Percentiles rank a stretch among this genome's conserved stretches.
phyloP scores from a whole-genome alignment of 768 basidiomycete species.

The Lentinula edodes region DNA sequence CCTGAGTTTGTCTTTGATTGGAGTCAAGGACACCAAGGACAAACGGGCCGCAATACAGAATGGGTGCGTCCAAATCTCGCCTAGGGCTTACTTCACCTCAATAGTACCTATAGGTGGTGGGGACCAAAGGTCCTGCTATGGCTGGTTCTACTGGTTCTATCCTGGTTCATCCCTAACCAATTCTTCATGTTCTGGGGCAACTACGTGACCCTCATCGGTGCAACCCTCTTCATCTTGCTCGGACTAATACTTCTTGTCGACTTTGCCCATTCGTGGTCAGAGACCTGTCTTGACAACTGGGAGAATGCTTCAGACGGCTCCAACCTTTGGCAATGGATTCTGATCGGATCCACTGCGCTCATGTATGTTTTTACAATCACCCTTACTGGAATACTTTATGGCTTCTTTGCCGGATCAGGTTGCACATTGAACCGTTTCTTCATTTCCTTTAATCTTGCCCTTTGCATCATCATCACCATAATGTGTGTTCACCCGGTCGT shows the following conservation, averaged over 20 bases:
- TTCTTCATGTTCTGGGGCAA: constrained; percentile 99
- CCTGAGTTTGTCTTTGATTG: constrained; percentile 73
- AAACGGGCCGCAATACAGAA: constrained; percentile 96
- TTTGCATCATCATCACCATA: constrained; percentile 75
- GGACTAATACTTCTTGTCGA: constrained; percentile 97
- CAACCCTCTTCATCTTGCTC: constrained; percentile 92
- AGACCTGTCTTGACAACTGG: constrained; percentile 95
- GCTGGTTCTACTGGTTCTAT: constrained; percentile 71
- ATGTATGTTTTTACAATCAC: constrained; percentile 84
- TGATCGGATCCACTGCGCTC: constrained; percentile 86
- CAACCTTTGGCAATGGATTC: constrained; percentile 92
- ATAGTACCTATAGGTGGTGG: constrained; percentile 73
- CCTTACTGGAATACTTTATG: constrained; percentile 84
- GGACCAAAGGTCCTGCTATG: constrained; percentile 92
- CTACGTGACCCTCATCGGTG: constrained; percentile 86
- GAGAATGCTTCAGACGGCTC: constrained; percentile 69
- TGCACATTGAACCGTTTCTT: constrained; percentile 96
- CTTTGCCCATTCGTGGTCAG: constrained; percentile 98
- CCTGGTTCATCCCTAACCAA: constrained; percentile 90
- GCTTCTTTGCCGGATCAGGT: constrained; percentile 81
- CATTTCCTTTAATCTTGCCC: constrained; percentile 88
- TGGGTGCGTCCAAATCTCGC: constrained; percentile 46
- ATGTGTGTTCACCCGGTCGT: constrained; percentile 80
- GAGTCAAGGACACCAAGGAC: constrained; percentile 84
- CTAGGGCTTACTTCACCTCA: not conserved